phyloP scores from a whole-genome alignment of 2,329 filamentous ascomycete species.

The Nothomitra cinnamomea region DNA sequence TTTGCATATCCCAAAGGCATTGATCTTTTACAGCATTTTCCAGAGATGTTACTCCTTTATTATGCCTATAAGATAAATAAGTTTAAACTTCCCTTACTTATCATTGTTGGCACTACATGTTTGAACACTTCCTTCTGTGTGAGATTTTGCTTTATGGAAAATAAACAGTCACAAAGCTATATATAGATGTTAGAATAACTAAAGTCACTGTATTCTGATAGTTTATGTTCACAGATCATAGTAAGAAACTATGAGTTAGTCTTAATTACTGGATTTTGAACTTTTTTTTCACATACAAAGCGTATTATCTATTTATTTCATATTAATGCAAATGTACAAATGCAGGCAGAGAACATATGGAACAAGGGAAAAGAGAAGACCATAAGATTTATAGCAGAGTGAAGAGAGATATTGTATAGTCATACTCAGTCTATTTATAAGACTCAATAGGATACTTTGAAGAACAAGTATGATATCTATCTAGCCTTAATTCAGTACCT shows the following conservation, averaged over 20 bases:
- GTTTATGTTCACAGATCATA: neutral
- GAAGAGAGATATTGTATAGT: no score
- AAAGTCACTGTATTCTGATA: neutral
- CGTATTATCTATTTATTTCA: neutral
- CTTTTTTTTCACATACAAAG: neutral
- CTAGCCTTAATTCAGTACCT: no score
- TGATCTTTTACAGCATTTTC: neutral
- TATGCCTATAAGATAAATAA: neutral
- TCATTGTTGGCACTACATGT: neutral
- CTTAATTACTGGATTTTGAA: neutral
- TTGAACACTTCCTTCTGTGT: neutral
- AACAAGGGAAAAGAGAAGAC: neutral
- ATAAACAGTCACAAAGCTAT: neutral
- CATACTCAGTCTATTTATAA: no score
- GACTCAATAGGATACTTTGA: no score
- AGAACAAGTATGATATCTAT: no score
- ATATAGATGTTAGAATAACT: neutral
- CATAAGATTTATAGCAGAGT: no score
- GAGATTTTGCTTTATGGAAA: neutral
- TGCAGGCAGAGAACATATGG: neutral
- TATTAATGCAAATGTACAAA: neutral
- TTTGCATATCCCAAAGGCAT: neutral
- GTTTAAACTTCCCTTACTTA: neutral
- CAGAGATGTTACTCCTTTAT: neutral
- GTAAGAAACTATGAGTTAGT: neutral